Evolutionary conservation across 2,329 filamentous ascomycete species (phyloP), one percentile per base, ranked within the genome.

Genomic region (Aspergillus brasiliensis): DNA sequence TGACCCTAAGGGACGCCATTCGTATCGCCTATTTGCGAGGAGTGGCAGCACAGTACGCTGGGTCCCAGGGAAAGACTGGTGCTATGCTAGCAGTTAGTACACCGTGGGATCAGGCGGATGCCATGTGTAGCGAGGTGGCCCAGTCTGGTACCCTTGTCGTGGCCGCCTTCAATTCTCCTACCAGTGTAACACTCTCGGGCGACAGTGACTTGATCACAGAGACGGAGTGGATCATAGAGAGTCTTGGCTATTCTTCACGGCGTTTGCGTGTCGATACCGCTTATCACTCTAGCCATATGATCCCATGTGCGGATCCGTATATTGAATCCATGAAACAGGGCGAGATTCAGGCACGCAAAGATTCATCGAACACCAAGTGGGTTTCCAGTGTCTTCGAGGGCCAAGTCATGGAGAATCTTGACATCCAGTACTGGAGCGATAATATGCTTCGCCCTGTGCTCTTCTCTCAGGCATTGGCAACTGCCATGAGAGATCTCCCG

Each of bases 381-480:
- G 54, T 51, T 38, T 60, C 57, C 13, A 58, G 51, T 25, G 61
- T 61, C 2, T 34, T 58, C 28, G 40, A 58, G 19, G 59, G 10
- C 3, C 6, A 15, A 21, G 17, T 25, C 2, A 59, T 58, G 49
- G 11, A 44, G 7, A 17, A 28, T 3, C 54, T 58, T 1, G 34
- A 47, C 8, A 56, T 60, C 3, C 51, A 65, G 0, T 65, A 70
- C 49, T 68, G 68, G 69, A 60, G 66, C 1, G 47, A 55, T 13
- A 73, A 66, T 51, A 48, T 74, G 62, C 19, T 67, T 8, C 52
- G 63, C 7, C 67, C 70, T 1, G 72, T 73, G 10, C 40, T 25
- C 7, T 60, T 60, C 23, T 34, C 48, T 8, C 47, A 60, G 31
- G 58, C 58, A 5, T 64, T 72, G 19, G 46, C 31, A 4, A 58